A percentile compares a stretch with the other conserved stretches of the same genome.
phyloP scores from a whole-genome alignment of 106 monocot species.

The Dioscorea zingiberensis region DNA sequence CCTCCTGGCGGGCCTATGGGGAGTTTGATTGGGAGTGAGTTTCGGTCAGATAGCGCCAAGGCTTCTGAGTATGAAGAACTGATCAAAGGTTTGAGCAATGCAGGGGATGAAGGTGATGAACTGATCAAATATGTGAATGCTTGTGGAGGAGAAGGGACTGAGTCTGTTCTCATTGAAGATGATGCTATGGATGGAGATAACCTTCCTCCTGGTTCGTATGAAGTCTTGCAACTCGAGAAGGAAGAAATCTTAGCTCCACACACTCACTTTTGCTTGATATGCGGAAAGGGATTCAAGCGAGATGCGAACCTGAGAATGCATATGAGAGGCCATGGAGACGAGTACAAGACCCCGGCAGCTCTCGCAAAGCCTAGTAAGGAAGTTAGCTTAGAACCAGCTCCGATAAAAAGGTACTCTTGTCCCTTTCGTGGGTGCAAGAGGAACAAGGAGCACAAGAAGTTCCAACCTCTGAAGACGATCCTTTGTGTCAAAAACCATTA shows the following conservation, averaged over 20 bases:
- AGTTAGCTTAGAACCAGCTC: conserved; percentile 19
- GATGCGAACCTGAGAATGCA: conserved; percentile 97
- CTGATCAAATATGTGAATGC: conserved; percentile 5
- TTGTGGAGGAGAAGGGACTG: conserved; percentile 14
- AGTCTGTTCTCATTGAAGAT: conserved; percentile 35
- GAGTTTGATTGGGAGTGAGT: conserved; percentile 3
- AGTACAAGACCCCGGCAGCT: conserved; percentile 81
- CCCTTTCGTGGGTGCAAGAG: conserved; percentile 84
- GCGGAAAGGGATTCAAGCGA: conserved; percentile 92
- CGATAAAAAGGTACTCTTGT: conserved; percentile 72
- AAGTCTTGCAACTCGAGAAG: conserved; percentile 78
- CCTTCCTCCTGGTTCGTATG: conserved; percentile 54
- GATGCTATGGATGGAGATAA: conserved; percentile 56
- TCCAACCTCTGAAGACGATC: conserved; percentile 89
- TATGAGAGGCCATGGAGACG: conserved; percentile 97
- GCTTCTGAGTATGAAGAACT: conserved; percentile 25
- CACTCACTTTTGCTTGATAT: conserved; percentile 82
- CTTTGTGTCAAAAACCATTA: conserved; percentile 96
- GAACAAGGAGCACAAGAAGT: conserved; percentile 93
- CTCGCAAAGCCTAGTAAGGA: conserved; percentile 84
- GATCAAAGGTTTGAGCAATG: conserved; percentile 10
- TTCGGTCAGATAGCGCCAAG: conserved; percentile 3
- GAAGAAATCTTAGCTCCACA: conserved; percentile 94
- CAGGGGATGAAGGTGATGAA: conserved; percentile 3
- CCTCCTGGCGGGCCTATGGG: conserved; percentile 16